Conservation (phyloP, 495 filamentous ascomycete species). For the Penicillium herquei region DNA sequence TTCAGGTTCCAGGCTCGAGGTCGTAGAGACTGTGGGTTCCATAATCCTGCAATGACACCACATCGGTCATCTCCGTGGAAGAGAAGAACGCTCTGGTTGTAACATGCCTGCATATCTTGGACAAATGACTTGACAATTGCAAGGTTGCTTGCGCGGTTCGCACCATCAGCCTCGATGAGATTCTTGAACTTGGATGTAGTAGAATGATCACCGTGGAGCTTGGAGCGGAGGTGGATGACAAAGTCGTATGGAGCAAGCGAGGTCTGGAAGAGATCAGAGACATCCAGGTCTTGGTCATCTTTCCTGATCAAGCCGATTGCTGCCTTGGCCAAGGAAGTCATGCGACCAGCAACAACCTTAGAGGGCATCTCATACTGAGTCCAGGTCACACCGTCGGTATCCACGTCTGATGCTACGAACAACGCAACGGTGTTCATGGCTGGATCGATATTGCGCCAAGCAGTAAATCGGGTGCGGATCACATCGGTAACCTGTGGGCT, state of each 20-base stretch:
- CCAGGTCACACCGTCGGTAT: conserved; percentile 74
- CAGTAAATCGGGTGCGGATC: conserved; percentile 70
- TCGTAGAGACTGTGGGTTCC: conserved; percentile 67
- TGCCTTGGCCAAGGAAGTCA: conserved; percentile 75
- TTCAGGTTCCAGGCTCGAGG: conserved; percentile 61
- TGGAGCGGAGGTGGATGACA: conserved; percentile 65
- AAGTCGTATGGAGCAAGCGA: conserved; percentile 79
- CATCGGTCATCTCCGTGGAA: conserved; percentile 64
- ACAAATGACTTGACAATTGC: conserved; percentile 51
- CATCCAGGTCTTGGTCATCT: conserved; percentile 54
- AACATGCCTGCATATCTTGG: conserved; percentile 58
- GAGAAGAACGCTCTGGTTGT: conserved; percentile 64
- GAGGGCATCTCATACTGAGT: conserved; percentile 66
- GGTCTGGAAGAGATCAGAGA: conserved; percentile 63
- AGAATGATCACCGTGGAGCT: conserved; percentile 31
- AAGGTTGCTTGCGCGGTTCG: conserved; percentile 28
- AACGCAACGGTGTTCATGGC: conserved; percentile 78
- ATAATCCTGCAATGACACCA: conserved; percentile 68
- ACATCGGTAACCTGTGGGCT: conserved; percentile 46
- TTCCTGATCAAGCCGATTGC: conserved; percentile 61
- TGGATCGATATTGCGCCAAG: conserved; percentile 79
- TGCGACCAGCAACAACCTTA: conserved; percentile 80
- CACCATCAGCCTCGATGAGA: conserved; percentile 34
- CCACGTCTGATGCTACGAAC: conserved; percentile 79
- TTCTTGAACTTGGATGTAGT: conserved; percentile 67